phyloP scores from a whole-genome alignment of 768 basidiomycete species.

The Symmetrospora coprosmae region DNA sequence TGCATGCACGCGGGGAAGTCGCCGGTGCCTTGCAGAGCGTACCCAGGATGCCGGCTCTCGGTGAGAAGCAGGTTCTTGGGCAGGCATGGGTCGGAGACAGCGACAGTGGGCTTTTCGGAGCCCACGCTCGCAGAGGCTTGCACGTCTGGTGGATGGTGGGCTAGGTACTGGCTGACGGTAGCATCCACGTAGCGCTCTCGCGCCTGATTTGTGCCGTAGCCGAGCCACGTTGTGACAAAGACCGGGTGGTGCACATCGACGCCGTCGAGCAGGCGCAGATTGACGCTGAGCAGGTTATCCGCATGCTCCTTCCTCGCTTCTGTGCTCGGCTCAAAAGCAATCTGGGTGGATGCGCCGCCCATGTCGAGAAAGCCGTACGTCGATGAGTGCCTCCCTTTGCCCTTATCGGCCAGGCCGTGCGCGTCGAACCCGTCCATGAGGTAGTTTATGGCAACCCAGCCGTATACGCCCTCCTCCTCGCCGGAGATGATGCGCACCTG shows the following conservation, averaged over 20 bases:
- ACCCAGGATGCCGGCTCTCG: conserved; percentile 48
- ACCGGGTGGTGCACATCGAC: conserved; percentile 78
- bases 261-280: conserved; percentile 65
- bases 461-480: conserved; percentile 94
- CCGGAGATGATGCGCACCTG: conserved; percentile 89
- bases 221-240: conserved; percentile 96
- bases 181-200: conserved; percentile 75
- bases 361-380: conserved; percentile 98
- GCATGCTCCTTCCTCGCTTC: conserved; percentile 44
- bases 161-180: conserved; percentile 40
- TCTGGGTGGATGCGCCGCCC: conserved; percentile 98
- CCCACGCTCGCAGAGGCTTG: conserved; percentile 6
- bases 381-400: conserved; percentile 46
- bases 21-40: conserved; percentile 66
- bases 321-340: conserved; percentile 77
- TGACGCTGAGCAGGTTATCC: conserved; percentile 61
- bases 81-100: conserved; percentile 76
- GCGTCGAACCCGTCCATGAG: conserved; percentile 81
- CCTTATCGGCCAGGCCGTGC: conserved; percentile 37
- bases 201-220: conserved; percentile 96
- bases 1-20: conserved; percentile 73
- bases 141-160: conserved; percentile 22
- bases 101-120: conserved; percentile 22
- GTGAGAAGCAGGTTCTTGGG: conserved; percentile 56
- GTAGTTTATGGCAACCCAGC: conserved; percentile 98